These are phyloP conservation scores for Catenaria anguillulae DNA, from an alignment of 371 early-diverging fungal species.

Conservation along the genomic window DNA sequence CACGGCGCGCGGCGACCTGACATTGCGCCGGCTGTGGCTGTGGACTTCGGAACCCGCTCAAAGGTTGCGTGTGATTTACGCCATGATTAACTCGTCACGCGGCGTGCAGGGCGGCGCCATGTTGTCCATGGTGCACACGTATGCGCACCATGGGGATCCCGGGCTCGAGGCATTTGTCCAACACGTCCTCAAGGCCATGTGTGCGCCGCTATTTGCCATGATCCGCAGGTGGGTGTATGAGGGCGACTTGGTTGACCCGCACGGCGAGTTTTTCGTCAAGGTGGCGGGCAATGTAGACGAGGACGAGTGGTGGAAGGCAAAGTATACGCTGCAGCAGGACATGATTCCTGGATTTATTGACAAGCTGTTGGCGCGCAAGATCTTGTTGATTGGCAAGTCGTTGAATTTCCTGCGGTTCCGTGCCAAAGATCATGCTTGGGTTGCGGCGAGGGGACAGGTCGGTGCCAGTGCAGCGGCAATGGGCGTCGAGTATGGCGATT, in stretches of 20 bases:
- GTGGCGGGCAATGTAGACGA: conserved; percentile 28
- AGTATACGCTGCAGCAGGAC: conserved; percentile 51
- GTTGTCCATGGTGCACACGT: conserved; percentile 58
- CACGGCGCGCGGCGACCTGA: conserved; percentile 32
- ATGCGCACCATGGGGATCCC: conserved; percentile 80
- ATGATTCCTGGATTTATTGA: conserved; percentile 77
- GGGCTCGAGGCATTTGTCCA: conserved; percentile 58
- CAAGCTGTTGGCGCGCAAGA: conserved; percentile 65
- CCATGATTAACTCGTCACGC: conserved; percentile 39
- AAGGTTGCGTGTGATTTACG: conserved; percentile 51
- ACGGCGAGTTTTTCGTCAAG: conserved; percentile 78
- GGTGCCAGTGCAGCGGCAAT: not conserved
- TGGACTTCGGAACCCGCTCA: conserved; percentile 71
- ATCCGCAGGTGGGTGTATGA: conserved; percentile 85
- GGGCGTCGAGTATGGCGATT: conserved; percentile 51
- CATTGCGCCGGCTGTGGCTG: conserved; percentile 65
- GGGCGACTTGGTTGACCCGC: conserved; percentile 88
- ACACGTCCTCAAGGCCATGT: conserved; percentile 35
- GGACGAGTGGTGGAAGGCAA: conserved; percentile 55
- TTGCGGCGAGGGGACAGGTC: conserved; percentile 9
- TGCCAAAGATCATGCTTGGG: conserved; percentile 59
- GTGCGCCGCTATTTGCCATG: conserved; percentile 70
- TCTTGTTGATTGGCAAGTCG: conserved; percentile 81
- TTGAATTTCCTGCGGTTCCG: conserved; percentile 79
- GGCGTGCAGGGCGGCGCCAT: conserved; percentile 56